Conservation (phyloP, 2,329 filamentous ascomycete genomes). For the Venturia oleaginea region DNA sequence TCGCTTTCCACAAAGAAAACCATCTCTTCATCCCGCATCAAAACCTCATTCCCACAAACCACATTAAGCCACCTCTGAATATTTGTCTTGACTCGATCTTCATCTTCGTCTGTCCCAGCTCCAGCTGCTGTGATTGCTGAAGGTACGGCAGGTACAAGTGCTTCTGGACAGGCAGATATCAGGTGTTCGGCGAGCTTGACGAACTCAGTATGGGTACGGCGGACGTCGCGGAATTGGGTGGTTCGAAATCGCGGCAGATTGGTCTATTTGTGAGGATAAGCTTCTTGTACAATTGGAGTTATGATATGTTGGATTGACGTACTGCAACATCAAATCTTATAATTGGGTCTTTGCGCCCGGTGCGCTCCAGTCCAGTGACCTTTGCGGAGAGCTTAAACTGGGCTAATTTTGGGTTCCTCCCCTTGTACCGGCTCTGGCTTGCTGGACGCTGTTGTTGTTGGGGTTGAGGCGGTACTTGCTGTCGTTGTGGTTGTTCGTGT, state of each 20-base stretch:
- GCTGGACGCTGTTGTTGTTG: constrained; percentile 14
- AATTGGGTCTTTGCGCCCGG: constrained; percentile 91
- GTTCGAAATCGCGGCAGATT: constrained; percentile 98
- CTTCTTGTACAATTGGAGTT: background rate
- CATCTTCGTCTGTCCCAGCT: constrained; percentile 92
- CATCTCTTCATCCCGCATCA: constrained; percentile 95
- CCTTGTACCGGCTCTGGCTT: constrained; percentile 29
- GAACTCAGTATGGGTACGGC: constrained; percentile 91
- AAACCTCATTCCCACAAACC: constrained; percentile 81
- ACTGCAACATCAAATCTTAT: constrained; percentile 95
- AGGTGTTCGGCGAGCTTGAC: constrained; percentile 92
- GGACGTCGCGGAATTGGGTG: constrained; percentile 95
- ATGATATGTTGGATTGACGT: constrained; percentile 31
- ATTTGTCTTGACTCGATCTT: constrained; percentile 74
- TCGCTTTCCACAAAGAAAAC: constrained; percentile 98
- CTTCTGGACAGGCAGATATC: constrained; percentile 94
- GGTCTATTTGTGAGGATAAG: constrained; percentile 52
- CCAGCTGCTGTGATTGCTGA: constrained; percentile 91
- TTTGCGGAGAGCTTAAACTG: constrained; percentile 86
- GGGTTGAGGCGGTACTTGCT: constrained; percentile 27
- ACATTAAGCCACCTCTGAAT: constrained; percentile 95
- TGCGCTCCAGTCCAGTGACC: constrained; percentile 85
- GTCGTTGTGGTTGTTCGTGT: constrained; percentile 25
- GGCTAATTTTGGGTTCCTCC: constrained; percentile 30
- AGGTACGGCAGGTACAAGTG: constrained; percentile 86